Percentiles rank a stretch among this genome's conserved stretches.
phyloP scores from a whole-genome alignment of 164 flowering plant species.

The Aristolochia contorta region DNA sequence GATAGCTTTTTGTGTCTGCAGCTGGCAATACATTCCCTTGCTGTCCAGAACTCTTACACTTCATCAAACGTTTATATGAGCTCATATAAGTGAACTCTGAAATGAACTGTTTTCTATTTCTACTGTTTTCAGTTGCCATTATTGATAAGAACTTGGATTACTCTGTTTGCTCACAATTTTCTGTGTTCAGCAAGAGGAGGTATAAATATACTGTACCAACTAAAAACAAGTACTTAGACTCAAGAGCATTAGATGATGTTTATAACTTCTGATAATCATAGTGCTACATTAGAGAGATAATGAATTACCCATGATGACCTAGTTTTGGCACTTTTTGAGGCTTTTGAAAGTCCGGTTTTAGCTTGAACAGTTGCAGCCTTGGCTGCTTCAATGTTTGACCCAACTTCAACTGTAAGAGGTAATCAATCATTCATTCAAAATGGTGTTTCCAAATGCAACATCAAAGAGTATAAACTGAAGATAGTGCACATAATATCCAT shows the following conservation, averaged over 20 bases:
- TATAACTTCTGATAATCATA: neutral
- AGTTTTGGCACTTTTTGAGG: constrained; percentile 53
- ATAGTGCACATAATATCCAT: neutral
- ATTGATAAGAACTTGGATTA: too few species aligned
- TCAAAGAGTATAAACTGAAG: neutral
- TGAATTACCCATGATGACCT: constrained; percentile 49
- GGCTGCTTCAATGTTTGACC: constrained; percentile 51
- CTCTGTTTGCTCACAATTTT: too few species aligned
- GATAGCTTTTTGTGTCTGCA: too few species aligned
- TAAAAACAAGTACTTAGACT: neutral
- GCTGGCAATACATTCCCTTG: too few species aligned
- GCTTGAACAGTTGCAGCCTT: constrained; percentile 45
- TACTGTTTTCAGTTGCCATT: too few species aligned
- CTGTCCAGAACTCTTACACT: too few species aligned
- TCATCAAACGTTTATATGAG: too few species aligned
- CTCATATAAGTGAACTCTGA: too few species aligned
- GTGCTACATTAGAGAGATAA: neutral
- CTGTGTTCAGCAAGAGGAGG: too few species aligned
- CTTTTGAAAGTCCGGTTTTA: constrained; percentile 47
- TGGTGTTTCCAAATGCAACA: neutral
- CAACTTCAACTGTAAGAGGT: constrained; percentile 46
- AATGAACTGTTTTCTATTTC: too few species aligned
- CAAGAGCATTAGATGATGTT: neutral
- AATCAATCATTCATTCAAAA: constrained; percentile 1
- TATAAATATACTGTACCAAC: too few species aligned